Evolutionary conservation across 2,329 filamentous ascomycete species (phyloP), one percentile per base, ranked within the genome.

Genomic region (Fonsecaea monophora): DNA sequence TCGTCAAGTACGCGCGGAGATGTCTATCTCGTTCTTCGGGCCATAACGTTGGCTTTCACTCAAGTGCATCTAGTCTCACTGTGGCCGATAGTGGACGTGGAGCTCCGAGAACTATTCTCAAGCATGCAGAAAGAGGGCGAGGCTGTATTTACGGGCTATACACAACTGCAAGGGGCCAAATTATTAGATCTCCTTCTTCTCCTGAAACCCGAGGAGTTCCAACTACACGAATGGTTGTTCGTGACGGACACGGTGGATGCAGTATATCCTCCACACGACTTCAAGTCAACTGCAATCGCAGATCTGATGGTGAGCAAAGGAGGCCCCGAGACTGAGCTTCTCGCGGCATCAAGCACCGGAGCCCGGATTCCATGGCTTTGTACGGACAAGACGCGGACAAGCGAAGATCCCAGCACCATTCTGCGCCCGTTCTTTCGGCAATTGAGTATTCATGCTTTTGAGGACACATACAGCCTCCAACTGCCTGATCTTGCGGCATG

Each of bases 161-260:
- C 91, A 2, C 82, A 97, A 15, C 81, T 99, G 2, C 94, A 99
- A 77, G 94, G 93, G 0, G 97, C 94, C 80, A 99, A 98, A 76
- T 85, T 99, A 2, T 85, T 99, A 3, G 95, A 99, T 75, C 83
- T 93, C 21, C 83, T 99, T n/a, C 86, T 98, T 13, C 89, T 92
- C 53, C 84, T 94, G 7, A 90, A 91, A 4, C 94, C 94, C 0
- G 95, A 99, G 72, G 95, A 99, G 77, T 99, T 98, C 79, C 95
- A 98, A 78, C 86, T 98, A n/a, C 90, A 96, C 74, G 92, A 97
- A 81, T 99, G 95, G 95, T 87, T 98, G 3, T 99, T 97, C 78
- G 89, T 99, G 63, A 96, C 93, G 1, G 95, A 99, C 78, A 98
- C 94, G 13, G 94, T 97, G 70, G 95, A 99, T 74, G 94, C 95